Evolutionary conservation across 805 yeast species (phyloP).

Genomic region (Brettanomyces naardenensis): DNA sequence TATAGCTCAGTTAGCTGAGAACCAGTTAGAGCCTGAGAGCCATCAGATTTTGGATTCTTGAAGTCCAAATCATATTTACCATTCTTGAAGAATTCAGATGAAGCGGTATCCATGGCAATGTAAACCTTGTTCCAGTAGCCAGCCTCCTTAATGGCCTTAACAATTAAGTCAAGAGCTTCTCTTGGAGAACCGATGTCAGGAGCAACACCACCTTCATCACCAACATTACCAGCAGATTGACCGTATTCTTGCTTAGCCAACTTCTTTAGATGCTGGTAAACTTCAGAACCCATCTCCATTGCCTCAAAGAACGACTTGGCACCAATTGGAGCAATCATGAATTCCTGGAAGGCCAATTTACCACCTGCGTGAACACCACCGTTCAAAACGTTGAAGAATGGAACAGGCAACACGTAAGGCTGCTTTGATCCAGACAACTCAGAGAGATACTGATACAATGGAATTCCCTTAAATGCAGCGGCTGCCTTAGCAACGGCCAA

Average conservation of each 20-base stretch:
- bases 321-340: slow-evolving; percentile 96
- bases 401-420: slow-evolving; percentile 95
- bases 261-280: slow-evolving; percentile 92
- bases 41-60: slow-evolving; percentile 93
- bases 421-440: slow-evolving; percentile 67
- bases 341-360: slow-evolving; percentile 97
- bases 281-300: slow-evolving; percentile 94
- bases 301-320: slow-evolving; percentile 92
- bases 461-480: slow-evolving; percentile 91
- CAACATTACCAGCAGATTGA: slow-evolving; percentile 97
- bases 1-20: slow-evolving; percentile 79
- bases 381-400: slow-evolving; percentile 97
- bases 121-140: slow-evolving; percentile 91
- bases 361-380: slow-evolving; percentile 99
- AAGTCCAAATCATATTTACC: slow-evolving; percentile 97
- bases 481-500: slow-evolving; percentile 96
- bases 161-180: slow-evolving; percentile 95
- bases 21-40: slow-evolving; percentile 87
- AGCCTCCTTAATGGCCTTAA: slow-evolving; percentile 81
- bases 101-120: slow-evolving; percentile 94
- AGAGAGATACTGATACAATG: slow-evolving; percentile 88
- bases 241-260: slow-evolving; percentile 93
- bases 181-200: slow-evolving; percentile 92
- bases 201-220: slow-evolving; percentile 99
- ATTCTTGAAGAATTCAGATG: slow-evolving; percentile 95